These are phyloP conservation scores for Sphagnum tenellum DNA, from an alignment of 225 moss, liverwort and hornwort species.

Conservation along the genomic window DNA sequence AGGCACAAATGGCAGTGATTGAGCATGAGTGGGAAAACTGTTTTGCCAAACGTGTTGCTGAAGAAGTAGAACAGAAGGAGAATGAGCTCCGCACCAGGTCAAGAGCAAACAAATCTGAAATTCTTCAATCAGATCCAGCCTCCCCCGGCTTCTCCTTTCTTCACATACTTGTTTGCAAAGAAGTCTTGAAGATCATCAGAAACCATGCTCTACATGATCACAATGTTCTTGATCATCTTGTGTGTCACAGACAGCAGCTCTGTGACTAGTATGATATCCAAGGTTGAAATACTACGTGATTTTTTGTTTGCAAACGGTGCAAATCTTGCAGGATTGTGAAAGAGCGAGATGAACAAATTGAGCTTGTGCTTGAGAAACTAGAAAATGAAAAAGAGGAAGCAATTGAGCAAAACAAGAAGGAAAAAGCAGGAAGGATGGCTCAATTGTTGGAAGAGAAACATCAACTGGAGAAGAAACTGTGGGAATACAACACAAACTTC, in stretches of 20 bases:
- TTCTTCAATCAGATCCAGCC: no score
- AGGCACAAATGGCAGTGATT: conserved; percentile 27
- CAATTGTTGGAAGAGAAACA: conserved; percentile 50
- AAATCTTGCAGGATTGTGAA: conserved; percentile 35
- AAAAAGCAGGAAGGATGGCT: conserved; percentile 40
- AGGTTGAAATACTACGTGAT: no score
- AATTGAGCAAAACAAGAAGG: conserved; percentile 42
- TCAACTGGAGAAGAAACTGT: conserved; percentile 60
- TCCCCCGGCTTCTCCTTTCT: no score
- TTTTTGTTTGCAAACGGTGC: no score
- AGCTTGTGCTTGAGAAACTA: conserved; percentile 72
- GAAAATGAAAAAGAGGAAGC: conserved; percentile 66
- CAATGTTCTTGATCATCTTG: no score
- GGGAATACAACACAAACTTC: conserved; percentile 62
- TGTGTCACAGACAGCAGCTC: no score
- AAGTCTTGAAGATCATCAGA: no score
- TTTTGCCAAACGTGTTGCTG: conserved; percentile 35
- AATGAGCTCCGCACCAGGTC: conserved; percentile 44
- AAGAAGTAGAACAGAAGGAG: conserved; percentile 46
- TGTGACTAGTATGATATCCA: no score
- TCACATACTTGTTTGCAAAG: no score
- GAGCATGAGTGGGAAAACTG: conserved; percentile 43
- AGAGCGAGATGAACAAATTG: conserved; percentile 87
- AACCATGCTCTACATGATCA: no score
- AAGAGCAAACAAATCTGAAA: no score